Percentiles rank a stretch among this genome's conserved stretches.
Conservation (phyloP, 176 grass and related monocot genomes). For the Puccinellia tenuiflora region DNA sequence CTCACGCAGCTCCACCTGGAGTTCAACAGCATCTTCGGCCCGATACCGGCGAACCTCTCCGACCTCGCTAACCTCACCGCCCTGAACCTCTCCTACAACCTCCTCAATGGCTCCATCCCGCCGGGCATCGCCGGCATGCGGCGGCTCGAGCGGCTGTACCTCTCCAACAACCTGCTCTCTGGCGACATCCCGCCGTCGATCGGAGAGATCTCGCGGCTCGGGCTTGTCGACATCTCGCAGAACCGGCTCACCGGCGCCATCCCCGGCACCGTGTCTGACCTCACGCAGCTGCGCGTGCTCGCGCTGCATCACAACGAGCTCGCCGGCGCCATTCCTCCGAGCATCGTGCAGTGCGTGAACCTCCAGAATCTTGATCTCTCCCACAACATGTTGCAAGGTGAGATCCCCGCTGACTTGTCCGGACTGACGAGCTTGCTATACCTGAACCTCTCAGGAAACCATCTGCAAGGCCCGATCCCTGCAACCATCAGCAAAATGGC, state of each 20-base stretch:
- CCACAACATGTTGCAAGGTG: constrained; percentile 47
- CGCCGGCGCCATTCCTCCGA: constrained; percentile 30
- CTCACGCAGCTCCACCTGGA: constrained; percentile 77
- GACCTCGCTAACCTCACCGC: constrained; percentile 66
- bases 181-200: constrained; percentile 60
- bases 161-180: constrained; percentile 73
- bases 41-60: constrained; percentile 61
- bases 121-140: constrained; percentile 39
- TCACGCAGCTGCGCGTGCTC: constrained; percentile 46
- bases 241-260: constrained; percentile 44
- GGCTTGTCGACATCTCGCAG: constrained; percentile 62
- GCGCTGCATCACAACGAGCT: constrained; percentile 33
- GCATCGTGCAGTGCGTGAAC: constrained; percentile 24
- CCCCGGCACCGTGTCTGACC: constrained; percentile 29
- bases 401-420: constrained; percentile 50
- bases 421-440: constrained; percentile 50
- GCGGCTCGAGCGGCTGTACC: constrained; percentile 70
- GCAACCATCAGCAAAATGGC: constrained; percentile 64
- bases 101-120: constrained; percentile 71
- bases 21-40: constrained; percentile 68
- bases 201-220: constrained; percentile 49
- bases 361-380: constrained; percentile 68
- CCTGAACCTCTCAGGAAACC: constrained; percentile 67
- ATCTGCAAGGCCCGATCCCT: constrained; percentile 60
- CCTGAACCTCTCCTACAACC: constrained; percentile 52